Conservation (phyloP, 164 flowering plant genomes). For the Aristolochia contorta region DNA sequence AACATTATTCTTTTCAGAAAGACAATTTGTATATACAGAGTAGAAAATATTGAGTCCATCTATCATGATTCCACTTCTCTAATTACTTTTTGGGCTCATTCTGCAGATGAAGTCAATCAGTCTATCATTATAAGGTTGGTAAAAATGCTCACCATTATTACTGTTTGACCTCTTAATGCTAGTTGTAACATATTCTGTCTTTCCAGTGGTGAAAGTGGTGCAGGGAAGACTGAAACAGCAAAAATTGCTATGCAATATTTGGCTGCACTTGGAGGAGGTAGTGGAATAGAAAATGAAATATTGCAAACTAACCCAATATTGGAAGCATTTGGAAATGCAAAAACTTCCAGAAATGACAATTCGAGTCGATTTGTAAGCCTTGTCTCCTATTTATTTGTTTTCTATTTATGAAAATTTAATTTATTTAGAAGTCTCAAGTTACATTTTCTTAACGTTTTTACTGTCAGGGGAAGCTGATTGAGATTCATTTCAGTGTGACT, state of each 20-base stretch:
- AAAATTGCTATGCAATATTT: constrained; percentile 98
- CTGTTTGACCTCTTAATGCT: not conserved
- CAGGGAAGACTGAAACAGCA: constrained; percentile 99
- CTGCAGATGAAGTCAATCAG: constrained; percentile 99
- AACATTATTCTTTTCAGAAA: not conserved
- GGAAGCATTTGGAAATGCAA: constrained; percentile 99
- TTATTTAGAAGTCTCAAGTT: not conserved
- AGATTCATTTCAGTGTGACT: constrained; percentile 87
- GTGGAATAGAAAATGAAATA: constrained; percentile 93
- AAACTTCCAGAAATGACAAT: constrained; percentile 91
- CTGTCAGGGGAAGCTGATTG: constrained; percentile 92
- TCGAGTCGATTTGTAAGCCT: constrained; percentile 97
- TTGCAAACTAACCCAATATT: constrained; percentile 92
- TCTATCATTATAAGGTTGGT: constrained; percentile 97
- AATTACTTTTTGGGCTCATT: constrained; percentile 4
- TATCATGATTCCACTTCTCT: not conserved
- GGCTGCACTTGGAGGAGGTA: constrained; percentile 98
- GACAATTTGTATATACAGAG: no score
- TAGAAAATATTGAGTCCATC: no score
- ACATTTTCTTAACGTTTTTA: not conserved
- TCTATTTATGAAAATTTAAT: not conserved
- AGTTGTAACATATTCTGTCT: constrained; percentile 2
- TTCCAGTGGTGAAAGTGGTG: constrained; percentile 99
- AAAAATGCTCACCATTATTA: not conserved
- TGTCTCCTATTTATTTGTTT: constrained; percentile 1